Conservation (phyloP, 192 early-diverging fungal species). For the Podila minutissima region DNA sequence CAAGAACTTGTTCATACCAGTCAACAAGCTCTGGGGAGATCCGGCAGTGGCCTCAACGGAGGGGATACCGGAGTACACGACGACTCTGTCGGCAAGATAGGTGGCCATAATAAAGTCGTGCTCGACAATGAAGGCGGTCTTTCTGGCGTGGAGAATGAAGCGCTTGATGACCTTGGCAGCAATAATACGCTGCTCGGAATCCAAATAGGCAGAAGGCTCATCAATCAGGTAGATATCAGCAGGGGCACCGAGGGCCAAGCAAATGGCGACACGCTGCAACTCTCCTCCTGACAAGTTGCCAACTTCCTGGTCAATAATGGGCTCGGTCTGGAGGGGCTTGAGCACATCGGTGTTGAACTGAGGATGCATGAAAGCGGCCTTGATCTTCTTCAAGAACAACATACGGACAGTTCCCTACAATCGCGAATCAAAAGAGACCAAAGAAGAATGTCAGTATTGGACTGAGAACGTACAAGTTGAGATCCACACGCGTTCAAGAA, state of each 20-base stretch:
- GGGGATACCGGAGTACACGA: conserved; percentile 95
- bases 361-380: conserved; percentile 83
- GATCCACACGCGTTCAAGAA: neutral
- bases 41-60: conserved; percentile 84
- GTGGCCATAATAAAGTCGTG: conserved; percentile 99
- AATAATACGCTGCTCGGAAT: conserved; percentile 99
- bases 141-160: conserved; percentile 95
- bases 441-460: neutral
- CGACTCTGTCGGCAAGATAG: conserved; percentile 95
- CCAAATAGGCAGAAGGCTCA: conserved; percentile 97
- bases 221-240: conserved; percentile 98
- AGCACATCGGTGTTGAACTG: conserved; percentile 98
- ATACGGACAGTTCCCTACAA: conserved; percentile 84
- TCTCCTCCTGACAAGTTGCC: conserved; percentile 94
- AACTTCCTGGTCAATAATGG: conserved; percentile 92
- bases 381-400: conserved; percentile 92
- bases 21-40: conserved; percentile 86
- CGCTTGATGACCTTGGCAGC: conserved; percentile 99
- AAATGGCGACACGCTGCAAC: conserved; percentile 98
- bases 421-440: neutral
- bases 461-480: too few species aligned
- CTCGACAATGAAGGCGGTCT: conserved; percentile 98
- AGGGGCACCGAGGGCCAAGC: conserved; percentile 85
- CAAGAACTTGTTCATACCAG: conserved; percentile 98
- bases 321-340: conserved; percentile 93